Evolutionary conservation across 805 yeast genomes (phyloP), one percentile per base, ranked within the genome.

Genomic region (Hanseniaspora nectarophila): DNA sequence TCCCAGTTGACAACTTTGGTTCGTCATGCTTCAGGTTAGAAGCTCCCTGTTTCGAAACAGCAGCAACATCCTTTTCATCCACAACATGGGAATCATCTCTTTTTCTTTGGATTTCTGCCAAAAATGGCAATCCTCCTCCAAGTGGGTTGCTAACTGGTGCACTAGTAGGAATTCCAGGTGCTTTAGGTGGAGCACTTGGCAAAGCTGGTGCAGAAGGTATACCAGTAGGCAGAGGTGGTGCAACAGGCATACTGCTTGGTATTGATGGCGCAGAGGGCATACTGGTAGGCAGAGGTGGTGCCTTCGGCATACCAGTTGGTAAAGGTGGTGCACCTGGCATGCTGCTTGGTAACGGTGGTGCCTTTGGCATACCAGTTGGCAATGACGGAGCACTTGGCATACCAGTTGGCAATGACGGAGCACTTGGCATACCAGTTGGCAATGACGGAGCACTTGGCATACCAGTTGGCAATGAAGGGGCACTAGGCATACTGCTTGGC

Each of bases 21-120:
- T 29, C 32, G 23, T 32, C 26, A 21, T 5, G 8, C 8, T 5
- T 5, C 28, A 26, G 28, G 8, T 5, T 26, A 5, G 28, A 26
- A 5, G 28, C 65, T 59, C 21, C 67, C 56, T 29, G 65, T 6
- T 61, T 56, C 12, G 63, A 56, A 1, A 65, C 37, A 33, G 18
- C 40, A 6, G 32, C 57, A 2, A 59, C 63, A 10, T 62, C 63
- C 3, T 26, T n/a, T 10, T 65, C 60, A 51, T 72, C 78, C n/a
- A 78, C 69, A 13, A 76, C 80, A 60, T 68, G 61, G 0, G 72
- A 54, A 20, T 78, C 79, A 56, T 73, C 70, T 61, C 82, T 68
- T 60, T 74, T 76, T 37, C 73, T 71, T 55, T 77, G 76, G 45
- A 79, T 78, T 54, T 78, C 76, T 0, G 78, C 78, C 45, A 78